Evolutionary conservation across 2,329 filamentous ascomycete genomes (phyloP), one percentile per base, ranked within the genome.

Genomic region (Colletotrichum tropicale): DNA sequence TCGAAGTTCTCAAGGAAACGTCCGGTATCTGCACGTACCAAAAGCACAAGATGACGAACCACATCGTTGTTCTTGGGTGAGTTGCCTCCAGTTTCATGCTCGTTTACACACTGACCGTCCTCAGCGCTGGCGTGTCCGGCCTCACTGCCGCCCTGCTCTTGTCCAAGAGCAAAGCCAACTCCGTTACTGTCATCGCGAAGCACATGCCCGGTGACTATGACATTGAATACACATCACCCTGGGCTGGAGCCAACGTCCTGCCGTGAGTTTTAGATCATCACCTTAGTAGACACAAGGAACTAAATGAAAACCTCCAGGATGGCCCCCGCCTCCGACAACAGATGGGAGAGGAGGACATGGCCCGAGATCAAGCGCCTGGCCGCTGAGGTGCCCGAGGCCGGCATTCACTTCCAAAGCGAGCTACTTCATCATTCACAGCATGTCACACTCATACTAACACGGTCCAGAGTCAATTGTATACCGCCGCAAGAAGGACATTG

Each of bases 171-270:
- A 83, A 85, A 66, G 82, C 80, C 43, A 87, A 89, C 77, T 81
- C 78, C 21, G 83, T 87, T 67, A 85, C 85, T 1, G 81, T 87
- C 1, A 80, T 86, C 4, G 84, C 95, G 8, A 96, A 95, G 81
- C 94, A 96, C 82, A 95, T 96, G 93, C 95, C 95, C 0, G 95
- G 95, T 52, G 95, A 97, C 85, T 96, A 95, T 83, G 93, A 95
- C 78, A 93, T 95, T 77, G 93, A 96, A 86, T 97, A 96, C 82
- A 92, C 94, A 2, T 95, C 94, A 3, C 94, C 94, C 0, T 96
- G 94, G 94, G 94, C 94, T 5, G 94, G 94, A 32, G 94, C 94
- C 78, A 95, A 95, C 81, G 93, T 91, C 79, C 81, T 93, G 69
- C 94, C 94, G 91, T 93, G 81, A 76, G 91, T 85, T 2, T 8